Conservation (phyloP, 768 basidiomycete species). For the Chalciporus piperatus region DNA sequence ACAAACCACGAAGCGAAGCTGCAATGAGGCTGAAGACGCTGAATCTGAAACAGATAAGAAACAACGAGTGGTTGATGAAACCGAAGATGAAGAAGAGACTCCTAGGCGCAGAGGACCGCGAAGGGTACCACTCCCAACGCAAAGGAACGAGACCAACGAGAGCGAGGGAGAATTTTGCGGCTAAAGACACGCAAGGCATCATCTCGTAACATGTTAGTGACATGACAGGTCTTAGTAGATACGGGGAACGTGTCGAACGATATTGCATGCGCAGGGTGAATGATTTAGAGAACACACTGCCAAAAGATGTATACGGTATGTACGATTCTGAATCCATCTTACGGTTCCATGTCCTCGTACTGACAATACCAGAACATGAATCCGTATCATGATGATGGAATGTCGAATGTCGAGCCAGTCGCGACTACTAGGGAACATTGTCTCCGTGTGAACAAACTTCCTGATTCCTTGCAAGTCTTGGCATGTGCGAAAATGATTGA, state of each 20-base stretch:
- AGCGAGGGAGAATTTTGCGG: not conserved
- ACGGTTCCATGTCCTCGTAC: too few relatives aligned
- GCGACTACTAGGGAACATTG: not conserved
- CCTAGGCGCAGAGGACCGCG: not conserved
- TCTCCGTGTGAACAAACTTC: conserved; percentile 9
- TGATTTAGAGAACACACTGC: not conserved
- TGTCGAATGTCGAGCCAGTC: not conserved
- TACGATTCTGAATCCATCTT: too few relatives aligned
- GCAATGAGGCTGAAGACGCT: not conserved
- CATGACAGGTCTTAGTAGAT: not conserved
- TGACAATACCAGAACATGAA: too few relatives aligned
- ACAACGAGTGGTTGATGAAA: not conserved
- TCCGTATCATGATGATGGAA: too few relatives aligned
- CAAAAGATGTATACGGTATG: not conserved
- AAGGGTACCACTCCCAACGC: not conserved
- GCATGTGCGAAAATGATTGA: not conserved
- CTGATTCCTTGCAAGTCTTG: not conserved
- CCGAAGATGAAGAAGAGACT: not conserved
- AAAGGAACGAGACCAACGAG: not conserved
- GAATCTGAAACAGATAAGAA: not conserved
- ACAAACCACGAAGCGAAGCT: not conserved
- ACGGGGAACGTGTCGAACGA: not conserved
- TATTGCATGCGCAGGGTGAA: too few relatives aligned
- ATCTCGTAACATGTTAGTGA: not conserved
- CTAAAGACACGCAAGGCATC: not conserved